Conservation (phyloP, 352 stramenopile genomes). For the Blastocystis sp. region DNA sequence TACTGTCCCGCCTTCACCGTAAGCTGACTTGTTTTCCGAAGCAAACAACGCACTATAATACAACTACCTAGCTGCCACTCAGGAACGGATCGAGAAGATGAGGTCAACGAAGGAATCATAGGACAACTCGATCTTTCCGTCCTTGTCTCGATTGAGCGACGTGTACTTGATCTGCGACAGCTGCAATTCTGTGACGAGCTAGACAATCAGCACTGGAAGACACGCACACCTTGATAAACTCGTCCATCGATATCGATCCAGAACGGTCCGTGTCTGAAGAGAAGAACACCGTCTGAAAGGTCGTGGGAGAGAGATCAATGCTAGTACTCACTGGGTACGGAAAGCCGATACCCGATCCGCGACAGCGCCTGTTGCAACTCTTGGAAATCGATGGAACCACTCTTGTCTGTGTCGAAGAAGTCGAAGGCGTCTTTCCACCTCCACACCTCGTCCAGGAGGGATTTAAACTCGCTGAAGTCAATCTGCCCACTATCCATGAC, state of each 20-base stretch:
- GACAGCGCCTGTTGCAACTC: conserved; percentile 52
- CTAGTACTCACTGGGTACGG: neutral
- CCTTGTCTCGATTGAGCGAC: conserved; percentile 50
- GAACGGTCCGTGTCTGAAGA: conserved; percentile 62
- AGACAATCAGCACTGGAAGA: neutral
- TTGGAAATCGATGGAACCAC: conserved; percentile 63
- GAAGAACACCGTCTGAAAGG: conserved; percentile 69
- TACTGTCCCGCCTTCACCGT: conserved; percentile 49
- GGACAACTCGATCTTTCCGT: conserved; percentile 28
- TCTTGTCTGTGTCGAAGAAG: conserved; percentile 66
- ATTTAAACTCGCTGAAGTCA: conserved; percentile 69
- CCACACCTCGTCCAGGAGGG: conserved; percentile 60
- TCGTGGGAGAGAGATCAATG: conserved; percentile 43
- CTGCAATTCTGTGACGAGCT: conserved; percentile 57
- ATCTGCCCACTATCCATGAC: conserved; percentile 37
- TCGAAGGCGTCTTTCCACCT: conserved; percentile 71
- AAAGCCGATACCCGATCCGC: conserved; percentile 8
- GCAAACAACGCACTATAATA: neutral
- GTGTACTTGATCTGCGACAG: conserved; percentile 65
- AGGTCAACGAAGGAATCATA: conserved; percentile 68
- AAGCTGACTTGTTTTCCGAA: conserved; percentile 45
- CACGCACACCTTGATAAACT: conserved; percentile 42
- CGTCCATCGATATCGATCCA: conserved; percentile 65
- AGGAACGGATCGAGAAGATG: conserved; percentile 68
- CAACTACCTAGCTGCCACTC: neutral